Evolutionary conservation across 176 grass and related monocot species (phyloP).

Genomic region (Urochloa ruziziensis): DNA sequence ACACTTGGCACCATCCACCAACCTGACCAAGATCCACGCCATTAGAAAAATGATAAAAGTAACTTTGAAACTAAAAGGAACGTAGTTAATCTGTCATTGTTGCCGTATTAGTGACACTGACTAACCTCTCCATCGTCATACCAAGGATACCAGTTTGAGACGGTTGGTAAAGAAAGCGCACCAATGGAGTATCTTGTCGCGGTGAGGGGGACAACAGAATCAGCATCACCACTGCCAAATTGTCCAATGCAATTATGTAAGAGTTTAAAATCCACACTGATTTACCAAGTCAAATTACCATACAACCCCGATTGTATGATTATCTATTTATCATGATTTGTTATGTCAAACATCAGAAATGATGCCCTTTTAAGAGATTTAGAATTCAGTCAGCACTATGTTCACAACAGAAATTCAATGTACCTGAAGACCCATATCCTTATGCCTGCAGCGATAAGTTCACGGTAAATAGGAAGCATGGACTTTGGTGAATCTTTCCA

Average conservation of each 20-base stretch:
- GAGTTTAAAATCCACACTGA: background rate
- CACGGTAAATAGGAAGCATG: conserved; percentile 76
- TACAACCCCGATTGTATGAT: background rate
- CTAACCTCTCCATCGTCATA: conserved; percentile 59
- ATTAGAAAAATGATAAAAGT: background rate
- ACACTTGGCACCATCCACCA: conserved; percentile 75
- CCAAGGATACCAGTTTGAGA: conserved; percentile 79
- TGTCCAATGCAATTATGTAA: background rate
- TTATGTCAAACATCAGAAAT: background rate
- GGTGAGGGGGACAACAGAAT: conserved; percentile 69
- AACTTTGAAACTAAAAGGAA: background rate
- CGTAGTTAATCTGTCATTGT: background rate
- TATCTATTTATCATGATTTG: background rate
- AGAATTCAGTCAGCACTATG: background rate
- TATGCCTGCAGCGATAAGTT: conserved; percentile 67
- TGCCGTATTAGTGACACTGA: background rate
- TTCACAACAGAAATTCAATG: background rate
- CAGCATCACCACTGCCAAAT: conserved; percentile 69
- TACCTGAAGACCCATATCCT: conserved; percentile 94
- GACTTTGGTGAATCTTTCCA: conserved; percentile 76
- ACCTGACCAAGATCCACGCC: conserved; percentile 34
- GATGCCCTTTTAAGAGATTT: background rate
- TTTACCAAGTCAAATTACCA: background rate
- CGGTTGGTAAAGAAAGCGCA: conserved; percentile 58
- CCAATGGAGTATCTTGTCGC: conserved; percentile 81